Evolutionary conservation across 768 basidiomycete species (phyloP), one percentile per base, ranked within the genome.

Genomic region (Rhodotorula graminis): DNA sequence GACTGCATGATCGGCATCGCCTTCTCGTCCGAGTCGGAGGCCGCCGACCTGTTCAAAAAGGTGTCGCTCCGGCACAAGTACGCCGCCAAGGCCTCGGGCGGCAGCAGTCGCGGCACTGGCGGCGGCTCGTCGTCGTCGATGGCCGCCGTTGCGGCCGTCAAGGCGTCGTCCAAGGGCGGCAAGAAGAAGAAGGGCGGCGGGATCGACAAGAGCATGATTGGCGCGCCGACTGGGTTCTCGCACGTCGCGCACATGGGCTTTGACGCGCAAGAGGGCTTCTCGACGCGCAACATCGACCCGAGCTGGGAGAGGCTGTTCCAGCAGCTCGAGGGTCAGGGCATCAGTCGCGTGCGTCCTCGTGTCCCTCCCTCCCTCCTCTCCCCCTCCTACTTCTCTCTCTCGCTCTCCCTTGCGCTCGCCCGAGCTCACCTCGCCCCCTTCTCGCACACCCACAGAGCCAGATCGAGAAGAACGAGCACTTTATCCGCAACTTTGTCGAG

Each of bases 211-310:
- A 90, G 91, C 1, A 86, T 89, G 84, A 97, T 98, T 61, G 93
- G 92, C 19, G 89, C 84, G 0, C 94, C 93, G 4, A 86, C 87
- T 9, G 80, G 83, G 2, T 97, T 97, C 83, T 85, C 87, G 69
- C 94, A 97, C 79, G 85, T 96, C 57, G 92, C 90, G 1, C 94
- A 97, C 80, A 95, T 99, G 90, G 94, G 93, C 21, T 96, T 89
- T 80, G 91, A 96, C 77, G 80, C 86, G 0, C 88, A 95, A 75
- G 86, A 88, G 37, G 95, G 95, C 5, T 97, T 92, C 81, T 89
- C 88, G 0, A 90, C 89, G 1, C 85, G 84, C 25, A 91, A 91
- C 65, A 90, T 99, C 11, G 95, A 99, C 80, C 87, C 91, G 2
- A 91, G 89, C 10, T 98, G 95, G 95, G 84, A 87, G 58, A 83